Base-by-base conservation (phyloP, 306 rosid species). In the Sindora glabra region DNA sequence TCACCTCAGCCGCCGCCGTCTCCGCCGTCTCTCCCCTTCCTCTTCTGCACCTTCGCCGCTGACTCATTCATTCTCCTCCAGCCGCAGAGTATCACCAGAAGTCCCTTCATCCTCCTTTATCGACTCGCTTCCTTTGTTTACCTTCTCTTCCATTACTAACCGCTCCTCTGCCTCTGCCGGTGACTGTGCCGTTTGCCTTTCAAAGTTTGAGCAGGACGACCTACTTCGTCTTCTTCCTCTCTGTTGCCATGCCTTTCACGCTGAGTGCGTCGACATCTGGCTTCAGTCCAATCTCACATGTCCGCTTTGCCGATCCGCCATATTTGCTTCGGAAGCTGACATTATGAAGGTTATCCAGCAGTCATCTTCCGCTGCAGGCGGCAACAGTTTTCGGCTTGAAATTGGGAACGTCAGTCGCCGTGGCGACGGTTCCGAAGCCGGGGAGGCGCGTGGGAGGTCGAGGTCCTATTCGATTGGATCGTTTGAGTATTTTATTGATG, bases 381-480 rank as follows among this genome's bases (percentile, higher is more conserved):
- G 77, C 1, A 64, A 66, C 0, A 80, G 94, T 36, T 85, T 85
- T 69, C 69, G 88, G 6, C 52, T 89, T 4, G 90, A 89, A 70
- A 76, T 89, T 11, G 94, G 96, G 0, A 89, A 70, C 63, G 46
- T 85, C 12, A 89, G 96, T 59, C 79, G 75, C 12, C 73, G 84
- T 3, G 77, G 64, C n/a, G 29, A 44, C 73, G 0, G 34, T 55
- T 2, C 16, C 63, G 22, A 57, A 65, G 29, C 42, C 1, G 67
- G 15, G 2, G 69, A 19, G 3, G 48, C 45, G 3, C 48, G 68
- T 5, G 36, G 22, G 17, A 4, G 68, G 56, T 62, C 66, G 25
- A 74, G 87, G 42, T 92, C 98, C 6, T 88, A 79, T 51, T 92
- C 98, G 2, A 79, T 89, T 3, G 96, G 96, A 39, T 92, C 96